Evolutionary conservation across 2,329 filamentous ascomycete genomes (phyloP).

Genomic region (Colletotrichum sp.): DNA sequence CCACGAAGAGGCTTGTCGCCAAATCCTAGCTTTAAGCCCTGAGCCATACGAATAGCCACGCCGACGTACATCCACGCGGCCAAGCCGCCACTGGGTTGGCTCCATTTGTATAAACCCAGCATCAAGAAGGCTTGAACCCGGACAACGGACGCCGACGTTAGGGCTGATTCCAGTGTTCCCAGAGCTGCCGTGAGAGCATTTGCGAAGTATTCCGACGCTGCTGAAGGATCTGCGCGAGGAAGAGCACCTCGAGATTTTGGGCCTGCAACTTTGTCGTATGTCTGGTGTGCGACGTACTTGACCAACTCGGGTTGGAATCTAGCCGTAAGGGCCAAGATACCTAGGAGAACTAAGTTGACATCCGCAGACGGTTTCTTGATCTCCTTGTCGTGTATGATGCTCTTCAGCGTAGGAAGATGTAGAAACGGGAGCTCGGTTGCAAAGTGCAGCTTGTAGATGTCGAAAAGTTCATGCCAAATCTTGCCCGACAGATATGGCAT

Average conservation of each 20-base stretch:
- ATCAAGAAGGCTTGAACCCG: constrained; percentile 72
- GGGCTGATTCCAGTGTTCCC: constrained; percentile 49
- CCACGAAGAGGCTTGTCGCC: constrained; percentile 45
- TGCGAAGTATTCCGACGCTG: constrained; percentile 70
- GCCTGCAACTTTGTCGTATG: constrained; percentile 27
- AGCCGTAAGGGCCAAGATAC: constrained; percentile 71
- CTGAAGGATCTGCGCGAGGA: constrained; percentile 51
- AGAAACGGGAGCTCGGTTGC: constrained; percentile 75
- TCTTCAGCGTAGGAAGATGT: constrained; percentile 68
- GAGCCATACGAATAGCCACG: constrained; percentile 67
- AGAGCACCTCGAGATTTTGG: constrained; percentile 38
- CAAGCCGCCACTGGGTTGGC: constrained; percentile 60
- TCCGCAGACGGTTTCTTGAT: constrained; percentile 44
- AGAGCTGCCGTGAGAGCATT: constrained; percentile 58
- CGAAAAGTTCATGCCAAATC: constrained; percentile 72
- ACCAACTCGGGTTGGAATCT: constrained; percentile 69
- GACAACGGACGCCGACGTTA: constrained; percentile 62
- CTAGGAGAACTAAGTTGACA: constrained; percentile 64
- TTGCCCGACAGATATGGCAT: constrained; percentile 65
- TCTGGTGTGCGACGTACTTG: constrained; percentile 52
- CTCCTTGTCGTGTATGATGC: constrained; percentile 47
- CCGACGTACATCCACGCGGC: constrained; percentile 72
- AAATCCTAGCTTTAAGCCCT: constrained; percentile 64
- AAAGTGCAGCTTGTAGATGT: constrained; percentile 74
- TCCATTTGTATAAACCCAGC: constrained; percentile 76